These are phyloP conservation scores for Verticillium nonalfalfae DNA, from an alignment of 2,329 filamentous ascomycete genomes.

Conservation along the genomic window DNA sequence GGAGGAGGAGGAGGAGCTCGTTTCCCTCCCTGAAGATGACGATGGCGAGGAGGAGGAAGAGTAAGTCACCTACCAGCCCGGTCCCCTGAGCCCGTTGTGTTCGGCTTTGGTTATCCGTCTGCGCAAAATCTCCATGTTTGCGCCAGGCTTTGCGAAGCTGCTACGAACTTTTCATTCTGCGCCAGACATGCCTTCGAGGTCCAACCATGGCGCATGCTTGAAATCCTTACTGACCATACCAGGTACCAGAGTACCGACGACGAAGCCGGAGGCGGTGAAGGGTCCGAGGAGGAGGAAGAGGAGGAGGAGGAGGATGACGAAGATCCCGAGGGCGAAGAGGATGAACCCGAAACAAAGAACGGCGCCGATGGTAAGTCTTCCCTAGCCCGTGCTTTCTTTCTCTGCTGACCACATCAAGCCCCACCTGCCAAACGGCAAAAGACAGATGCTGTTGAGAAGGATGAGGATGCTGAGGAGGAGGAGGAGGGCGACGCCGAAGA, in stretches of 20 bases:
- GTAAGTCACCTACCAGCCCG: conserved; percentile 28
- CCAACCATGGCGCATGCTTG: not conserved
- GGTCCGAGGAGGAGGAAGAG: conserved; percentile 28
- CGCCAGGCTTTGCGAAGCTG: not conserved
- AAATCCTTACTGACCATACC: not conserved
- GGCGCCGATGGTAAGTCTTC: conserved; percentile 26
- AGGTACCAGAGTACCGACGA: conserved; percentile 32
- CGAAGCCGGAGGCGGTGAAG: conserved; percentile 32
- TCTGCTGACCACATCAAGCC: conserved; percentile 21
- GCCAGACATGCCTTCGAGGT: not conserved
- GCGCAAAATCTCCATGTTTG: not conserved
- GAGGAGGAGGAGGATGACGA: conserved; percentile 22
- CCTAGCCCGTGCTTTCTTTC: not conserved
- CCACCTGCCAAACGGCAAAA: conserved; percentile 48
- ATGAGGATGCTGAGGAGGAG: conserved; percentile 17
- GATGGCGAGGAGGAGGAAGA: conserved; percentile 48
- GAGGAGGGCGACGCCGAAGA: conserved; percentile 14
- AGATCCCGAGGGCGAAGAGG: conserved; percentile 11
- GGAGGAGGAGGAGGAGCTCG: conserved; percentile 46
- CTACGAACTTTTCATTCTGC: not conserved
- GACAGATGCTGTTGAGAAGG: conserved; percentile 30
- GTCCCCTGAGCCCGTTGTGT: not conserved
- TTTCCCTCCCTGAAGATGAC: conserved; percentile 45
- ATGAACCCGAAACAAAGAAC: conserved; percentile 15
- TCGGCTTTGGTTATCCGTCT: too few relatives aligned